Evolutionary conservation across 1,139 yeast genomes (phyloP).

Genomic region (Candida tropicalis): DNA sequence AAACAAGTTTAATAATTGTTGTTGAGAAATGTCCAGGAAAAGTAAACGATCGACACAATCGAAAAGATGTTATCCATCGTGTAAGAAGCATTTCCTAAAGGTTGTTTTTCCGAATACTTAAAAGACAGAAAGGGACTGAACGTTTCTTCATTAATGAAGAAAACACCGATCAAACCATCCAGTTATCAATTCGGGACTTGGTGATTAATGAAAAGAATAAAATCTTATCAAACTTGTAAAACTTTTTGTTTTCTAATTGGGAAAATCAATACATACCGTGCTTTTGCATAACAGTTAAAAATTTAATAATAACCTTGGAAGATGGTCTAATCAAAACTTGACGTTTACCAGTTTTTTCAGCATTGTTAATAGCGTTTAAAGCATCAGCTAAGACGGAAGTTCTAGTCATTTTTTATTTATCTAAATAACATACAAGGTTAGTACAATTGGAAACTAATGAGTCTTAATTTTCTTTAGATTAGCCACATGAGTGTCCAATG

Average conservation of each 20-base stretch:
- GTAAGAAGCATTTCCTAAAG: conserved; percentile 74
- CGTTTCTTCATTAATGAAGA: conserved; percentile 2
- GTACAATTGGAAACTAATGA: conserved; percentile 9
- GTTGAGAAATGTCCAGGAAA: conserved; percentile 60
- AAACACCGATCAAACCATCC: conserved; percentile 86
- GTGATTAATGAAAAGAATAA: conserved; percentile 7
- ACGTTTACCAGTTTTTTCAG: conserved; percentile 99
- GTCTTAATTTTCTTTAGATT: conserved; percentile 7
- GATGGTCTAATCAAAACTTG: conserved; percentile 99
- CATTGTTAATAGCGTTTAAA: conserved; percentile 96
- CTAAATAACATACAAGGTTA: conserved; percentile 12
- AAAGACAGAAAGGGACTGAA: conserved; percentile 94
- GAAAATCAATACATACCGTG: conserved; percentile 44
- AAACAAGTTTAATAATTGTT: not conserved
- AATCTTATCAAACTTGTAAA: no score
- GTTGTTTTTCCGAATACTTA: conserved; percentile 89
- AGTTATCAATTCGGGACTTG: conserved; percentile 87
- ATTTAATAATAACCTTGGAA: conserved; percentile 96
- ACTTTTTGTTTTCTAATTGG: no score
- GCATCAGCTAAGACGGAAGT: conserved; percentile 99
- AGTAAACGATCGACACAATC: conserved; percentile 61
- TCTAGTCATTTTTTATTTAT: conserved; percentile 77
- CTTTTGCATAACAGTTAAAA: conserved; percentile 96
- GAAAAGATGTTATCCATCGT: conserved; percentile 42
- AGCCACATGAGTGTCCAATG: conserved; percentile 44